Percentiles rank a stretch among this genome's conserved stretches.
Evolutionary conservation across 2,329 filamentous ascomycete species (phyloP).

Genomic region (Dothidotthia symphoricarpi): DNA sequence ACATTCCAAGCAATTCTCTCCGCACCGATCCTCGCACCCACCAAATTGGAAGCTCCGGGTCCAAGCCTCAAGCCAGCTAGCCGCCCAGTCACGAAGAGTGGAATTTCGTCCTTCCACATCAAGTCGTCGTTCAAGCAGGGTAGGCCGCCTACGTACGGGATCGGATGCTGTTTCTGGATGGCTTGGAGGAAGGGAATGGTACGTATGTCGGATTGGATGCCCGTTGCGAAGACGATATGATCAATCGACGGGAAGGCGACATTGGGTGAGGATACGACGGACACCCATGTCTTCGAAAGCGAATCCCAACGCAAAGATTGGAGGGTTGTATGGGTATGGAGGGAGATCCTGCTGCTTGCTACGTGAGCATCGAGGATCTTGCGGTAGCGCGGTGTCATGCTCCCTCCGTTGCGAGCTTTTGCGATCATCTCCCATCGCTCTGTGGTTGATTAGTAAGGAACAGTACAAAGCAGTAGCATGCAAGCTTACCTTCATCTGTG

Average conservation of each 20-base stretch:
- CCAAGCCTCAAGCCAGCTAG: conserved; percentile 68
- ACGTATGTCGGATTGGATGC: conserved; percentile 62
- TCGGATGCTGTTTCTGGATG: conserved; percentile 59
- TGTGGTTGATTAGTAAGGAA: conserved; percentile 13
- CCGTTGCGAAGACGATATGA: conserved; percentile 75
- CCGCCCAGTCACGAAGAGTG: conserved; percentile 68
- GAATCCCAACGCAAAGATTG: conserved; percentile 52
- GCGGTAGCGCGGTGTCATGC: conserved; percentile 66
- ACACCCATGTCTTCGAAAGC: conserved; percentile 39
- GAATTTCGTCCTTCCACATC: conserved; percentile 71
- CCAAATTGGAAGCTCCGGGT: conserved; percentile 70
- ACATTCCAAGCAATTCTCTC: conserved; percentile 72
- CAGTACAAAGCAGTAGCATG: not conserved
- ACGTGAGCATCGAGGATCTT: conserved; percentile 65
- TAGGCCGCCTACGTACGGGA: conserved; percentile 63
- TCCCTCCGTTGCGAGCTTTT: conserved; percentile 70
- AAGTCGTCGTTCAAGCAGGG: conserved; percentile 74
- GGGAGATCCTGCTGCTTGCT: conserved; percentile 51
- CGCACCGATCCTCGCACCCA: conserved; percentile 69
- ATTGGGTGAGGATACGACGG: conserved; percentile 50
- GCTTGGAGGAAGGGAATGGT: conserved; percentile 61
- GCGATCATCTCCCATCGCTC: conserved; percentile 66
- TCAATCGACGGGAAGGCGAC: conserved; percentile 56
- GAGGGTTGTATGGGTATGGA: conserved; percentile 61
- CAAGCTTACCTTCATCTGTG: conserved; percentile 55